Base-by-base conservation (phyloP, 2,329 filamentous ascomycete species). In the Exophiala dermatitidis region DNA sequence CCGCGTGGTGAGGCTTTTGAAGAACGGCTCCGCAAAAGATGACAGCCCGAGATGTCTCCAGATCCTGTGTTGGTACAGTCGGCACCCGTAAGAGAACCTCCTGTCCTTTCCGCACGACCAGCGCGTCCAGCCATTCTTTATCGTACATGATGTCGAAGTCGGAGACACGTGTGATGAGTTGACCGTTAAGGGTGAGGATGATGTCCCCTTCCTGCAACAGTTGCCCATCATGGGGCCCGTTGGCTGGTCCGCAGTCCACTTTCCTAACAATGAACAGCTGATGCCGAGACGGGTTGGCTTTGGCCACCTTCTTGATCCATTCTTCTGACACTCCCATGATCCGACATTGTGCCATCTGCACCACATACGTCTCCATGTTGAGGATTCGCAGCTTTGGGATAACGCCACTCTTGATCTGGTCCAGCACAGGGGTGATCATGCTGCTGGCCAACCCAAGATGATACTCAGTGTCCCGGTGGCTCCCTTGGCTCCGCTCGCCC, bases 221-320 rank as follows among this genome's bases (percentile, higher is more conserved):
- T n/a, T 76, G 66, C 19, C 61, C 60, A 9, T 68, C 65, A 5
- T 64, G 63, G 68, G 69, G 66, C 31, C 60, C 57, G 8, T 66
- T 67, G 3, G 71, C 66, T 1, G 74, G 79, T 26, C 80, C 80
- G 43, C 82, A 83, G 63, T 85, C 76, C 56, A 95, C 85, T 73
- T 98, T 98, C 64, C 89, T 86, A 31, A 98, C 89, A 87, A 98
- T 96, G 75, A 98, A 98, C 36, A 98, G 81, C 72, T 98, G 93
- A 67, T 98, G 93, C 53, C 90, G 87, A 47, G 93, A 85, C 37
- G 88, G 86, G 69, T 98, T 96, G 58, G 89, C 88, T 60, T 84
- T 77, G 49, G 93, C 85, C 1, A 96, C 91, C 69, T 89, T 86
- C 63, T 88, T 79, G 64, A 98, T 95, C 93, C 91, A 97, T 58